Evolutionary conservation across 495 filamentous ascomycete genomes (phyloP).

Genomic region (Penicillium nucicola): DNA sequence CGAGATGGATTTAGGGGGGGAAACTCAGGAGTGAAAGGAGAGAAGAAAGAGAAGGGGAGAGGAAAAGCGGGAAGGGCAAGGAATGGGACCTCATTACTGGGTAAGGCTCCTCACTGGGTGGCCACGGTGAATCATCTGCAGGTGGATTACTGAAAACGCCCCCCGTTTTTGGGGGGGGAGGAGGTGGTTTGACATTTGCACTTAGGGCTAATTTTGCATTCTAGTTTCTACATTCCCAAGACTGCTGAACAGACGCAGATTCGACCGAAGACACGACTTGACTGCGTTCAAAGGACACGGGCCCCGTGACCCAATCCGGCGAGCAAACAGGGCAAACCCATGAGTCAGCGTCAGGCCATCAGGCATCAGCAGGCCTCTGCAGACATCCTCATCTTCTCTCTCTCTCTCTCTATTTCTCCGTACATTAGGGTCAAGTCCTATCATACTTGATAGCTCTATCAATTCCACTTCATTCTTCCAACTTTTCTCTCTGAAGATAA

Average conservation of each 20-base stretch:
- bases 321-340: conserved; percentile 8
- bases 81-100: conserved; percentile 16
- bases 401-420: too few relatives aligned
- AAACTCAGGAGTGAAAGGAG: conserved; percentile 7
- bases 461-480: too few relatives aligned
- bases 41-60: conserved; percentile 16
- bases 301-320: conserved; percentile 7
- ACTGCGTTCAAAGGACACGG: conserved; percentile 1
- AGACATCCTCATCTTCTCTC: too few relatives aligned
- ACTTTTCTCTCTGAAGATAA: too few relatives aligned
- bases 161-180: too few relatives aligned
- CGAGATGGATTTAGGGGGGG: neutral
- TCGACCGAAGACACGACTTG: neutral
- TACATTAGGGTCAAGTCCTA: too few relatives aligned
- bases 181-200: neutral
- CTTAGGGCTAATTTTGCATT: neutral
- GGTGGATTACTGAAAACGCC: conserved; percentile 1
- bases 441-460: too few relatives aligned
- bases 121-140: conserved; percentile 13
- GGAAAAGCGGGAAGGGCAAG: conserved; percentile 20
- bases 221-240: neutral
- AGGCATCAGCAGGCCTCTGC: too few relatives aligned
- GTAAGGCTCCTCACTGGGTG: conserved; percentile 11
- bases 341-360: neutral
- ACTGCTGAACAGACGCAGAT: neutral